Conservation (phyloP, 768 basidiomycete species). For the Asterophora parasitica region DNA sequence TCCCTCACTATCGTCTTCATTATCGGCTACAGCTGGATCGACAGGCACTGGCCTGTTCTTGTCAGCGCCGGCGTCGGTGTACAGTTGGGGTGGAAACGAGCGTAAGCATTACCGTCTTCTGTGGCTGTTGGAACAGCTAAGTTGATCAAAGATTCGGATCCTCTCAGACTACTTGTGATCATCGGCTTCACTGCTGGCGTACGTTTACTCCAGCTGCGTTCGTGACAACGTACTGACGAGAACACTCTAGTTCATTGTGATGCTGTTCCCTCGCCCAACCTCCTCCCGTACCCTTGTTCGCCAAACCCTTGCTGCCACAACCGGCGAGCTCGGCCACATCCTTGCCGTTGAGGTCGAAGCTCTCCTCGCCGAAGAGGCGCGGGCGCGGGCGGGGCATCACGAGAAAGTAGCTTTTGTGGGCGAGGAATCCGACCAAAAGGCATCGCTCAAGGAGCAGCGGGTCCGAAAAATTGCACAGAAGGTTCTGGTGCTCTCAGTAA, state of each 20-base stretch:
- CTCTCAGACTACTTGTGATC: conserved; percentile 39
- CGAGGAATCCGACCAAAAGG: conserved; percentile 16
- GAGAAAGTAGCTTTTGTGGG: conserved; percentile 25
- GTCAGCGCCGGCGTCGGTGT: conserved; percentile 32
- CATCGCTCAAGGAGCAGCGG: conserved; percentile 35
- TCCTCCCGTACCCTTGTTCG: conserved; percentile 40
- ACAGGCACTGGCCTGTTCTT: conserved; percentile 26
- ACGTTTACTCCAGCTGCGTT: conserved; percentile 8
- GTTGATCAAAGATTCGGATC: background rate
- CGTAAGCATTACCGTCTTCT: conserved; percentile 22
- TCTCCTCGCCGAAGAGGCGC: conserved; percentile 38
- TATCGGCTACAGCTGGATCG: conserved; percentile 40
- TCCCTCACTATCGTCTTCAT: conserved; percentile 37
- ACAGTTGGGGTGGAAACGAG: conserved; percentile 37
- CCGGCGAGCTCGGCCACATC: conserved; percentile 31
- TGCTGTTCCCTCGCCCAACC: conserved; percentile 41
- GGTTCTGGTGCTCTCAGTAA: conserved; percentile 31
- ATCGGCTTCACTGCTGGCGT: conserved; percentile 42
- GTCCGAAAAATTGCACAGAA: conserved; percentile 30
- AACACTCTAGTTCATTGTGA: conserved; percentile 33
- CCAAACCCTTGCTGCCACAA: conserved; percentile 33
- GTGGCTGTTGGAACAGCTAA: no score
- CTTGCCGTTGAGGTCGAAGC: conserved; percentile 39
- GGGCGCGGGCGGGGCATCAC: conserved; percentile 25
- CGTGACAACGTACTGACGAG: background rate